Evolutionary conservation across 768 basidiomycete species (phyloP).

Genomic region (Tylopilus balloui): DNA sequence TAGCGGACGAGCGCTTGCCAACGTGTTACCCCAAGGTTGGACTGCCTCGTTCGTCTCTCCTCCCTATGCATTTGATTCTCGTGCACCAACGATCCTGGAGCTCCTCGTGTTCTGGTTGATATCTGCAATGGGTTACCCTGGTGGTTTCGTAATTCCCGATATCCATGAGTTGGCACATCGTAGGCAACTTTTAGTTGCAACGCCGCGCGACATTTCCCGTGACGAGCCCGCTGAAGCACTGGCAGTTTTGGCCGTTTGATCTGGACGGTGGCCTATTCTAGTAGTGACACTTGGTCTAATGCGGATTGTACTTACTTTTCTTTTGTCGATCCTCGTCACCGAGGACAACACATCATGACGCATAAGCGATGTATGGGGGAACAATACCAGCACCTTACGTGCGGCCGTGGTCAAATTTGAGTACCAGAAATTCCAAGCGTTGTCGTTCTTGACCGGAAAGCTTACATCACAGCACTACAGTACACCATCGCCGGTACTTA

Average conservation of each 20-base stretch:
- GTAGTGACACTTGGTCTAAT: background rate
- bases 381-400: no score
- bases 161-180: constrained; percentile 17
- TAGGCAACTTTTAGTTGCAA: constrained; percentile 26
- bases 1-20: background rate
- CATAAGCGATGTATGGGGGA: no score
- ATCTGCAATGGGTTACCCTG: constrained; percentile 44
- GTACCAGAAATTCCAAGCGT: no score
- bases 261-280: background rate
- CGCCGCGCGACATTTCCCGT: constrained; percentile 23
- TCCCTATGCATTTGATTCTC: constrained; percentile 38
- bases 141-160: constrained; percentile 29
- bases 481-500: no score
- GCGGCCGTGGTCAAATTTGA: no score
- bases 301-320: background rate
- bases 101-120: constrained; percentile 51
- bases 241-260: constrained; percentile 15
- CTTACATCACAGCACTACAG: no score
- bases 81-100: constrained; percentile 48
- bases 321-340: no score
- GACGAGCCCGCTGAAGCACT: constrained; percentile 19
- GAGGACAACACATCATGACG: no score
- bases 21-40: constrained; percentile 40
- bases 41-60: constrained; percentile 48
- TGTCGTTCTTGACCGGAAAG: no score